phyloP scores from a whole-genome alignment of 371 early-diverging fungal species.

The Mortierella sp. region DNA sequence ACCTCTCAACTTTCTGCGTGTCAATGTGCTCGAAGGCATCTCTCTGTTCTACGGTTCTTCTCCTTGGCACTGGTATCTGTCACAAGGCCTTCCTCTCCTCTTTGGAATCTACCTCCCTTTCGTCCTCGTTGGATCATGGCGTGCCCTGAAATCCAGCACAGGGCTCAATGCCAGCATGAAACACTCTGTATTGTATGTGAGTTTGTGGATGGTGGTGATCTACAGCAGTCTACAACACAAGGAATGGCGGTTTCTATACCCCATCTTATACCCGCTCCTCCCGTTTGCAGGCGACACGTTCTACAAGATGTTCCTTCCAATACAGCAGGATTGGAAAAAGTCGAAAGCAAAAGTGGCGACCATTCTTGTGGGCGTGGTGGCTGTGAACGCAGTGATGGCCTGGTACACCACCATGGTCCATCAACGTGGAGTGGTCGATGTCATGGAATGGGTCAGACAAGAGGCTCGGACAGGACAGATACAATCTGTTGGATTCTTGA shows the following conservation, averaged over 20 bases:
- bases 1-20: conserved; percentile 77
- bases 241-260: conserved; percentile 93
- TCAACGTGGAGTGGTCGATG: conserved; percentile 93
- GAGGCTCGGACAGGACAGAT: conserved; percentile 52
- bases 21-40: conserved; percentile 83
- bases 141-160: conserved; percentile 6
- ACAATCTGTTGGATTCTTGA: conserved; percentile 73
- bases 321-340: conserved; percentile 4
- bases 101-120: conserved; percentile 79
- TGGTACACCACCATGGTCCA: conserved; percentile 80
- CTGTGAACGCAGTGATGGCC: conserved; percentile 75
- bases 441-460: conserved; percentile 74
- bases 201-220: conserved; percentile 63
- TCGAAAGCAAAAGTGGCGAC: conserved; percentile 4
- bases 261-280: conserved; percentile 81
- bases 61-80: conserved; percentile 91
- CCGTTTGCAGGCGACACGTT: conserved; percentile 69
- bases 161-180: conserved; percentile 31
- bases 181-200: conserved; percentile 43
- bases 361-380: conserved; percentile 52
- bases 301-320: conserved; percentile 48
- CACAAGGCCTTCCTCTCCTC: conserved; percentile 83
- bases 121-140: conserved; percentile 57
- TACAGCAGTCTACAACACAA: conserved; percentile 89
- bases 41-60: conserved; percentile 90